phyloP scores from a whole-genome alignment of 257 asterid genomes.

The Salvia miltiorrhiza region DNA sequence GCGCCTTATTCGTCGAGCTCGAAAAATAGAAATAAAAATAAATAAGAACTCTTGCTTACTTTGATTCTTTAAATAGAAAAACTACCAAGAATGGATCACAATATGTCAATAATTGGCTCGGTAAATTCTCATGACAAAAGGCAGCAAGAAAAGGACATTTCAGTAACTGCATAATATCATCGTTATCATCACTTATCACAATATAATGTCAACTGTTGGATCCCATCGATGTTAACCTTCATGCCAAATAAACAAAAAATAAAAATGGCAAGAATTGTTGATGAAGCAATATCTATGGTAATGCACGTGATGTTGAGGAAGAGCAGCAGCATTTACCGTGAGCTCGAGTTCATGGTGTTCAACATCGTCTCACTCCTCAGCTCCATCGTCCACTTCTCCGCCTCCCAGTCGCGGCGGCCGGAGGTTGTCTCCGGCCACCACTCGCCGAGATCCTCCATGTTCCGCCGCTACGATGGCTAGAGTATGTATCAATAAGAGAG shows the following conservation, averaged over 20 bases:
- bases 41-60: neutral
- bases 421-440: neutral
- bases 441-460: constrained; percentile 28
- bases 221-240: constrained; percentile 1
- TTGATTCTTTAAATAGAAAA: neutral
- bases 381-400: constrained; percentile 27
- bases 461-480: constrained; percentile 23
- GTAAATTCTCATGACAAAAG: neutral
- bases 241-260: neutral
- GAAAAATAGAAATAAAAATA: too few species aligned
- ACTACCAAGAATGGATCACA: too few species aligned
- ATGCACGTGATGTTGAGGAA: constrained; percentile 38
- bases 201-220: neutral
- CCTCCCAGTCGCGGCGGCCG: constrained; percentile 11
- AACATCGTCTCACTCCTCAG: constrained; percentile 13
- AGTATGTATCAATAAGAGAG: neutral
- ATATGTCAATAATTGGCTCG: too few species aligned
- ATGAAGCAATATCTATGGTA: constrained; percentile 8
- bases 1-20: too few species aligned
- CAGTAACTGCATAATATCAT: constrained; percentile 13
- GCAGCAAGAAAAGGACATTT: constrained; percentile 24
- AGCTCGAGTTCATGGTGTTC: constrained; percentile 26
- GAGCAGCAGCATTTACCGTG: constrained; percentile 26
- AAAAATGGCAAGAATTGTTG: constrained; percentile 23
- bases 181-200: neutral